Base-by-base conservation (phyloP, 2,329 filamentous ascomycete genomes). In the Aureobasidium sp. region DNA sequence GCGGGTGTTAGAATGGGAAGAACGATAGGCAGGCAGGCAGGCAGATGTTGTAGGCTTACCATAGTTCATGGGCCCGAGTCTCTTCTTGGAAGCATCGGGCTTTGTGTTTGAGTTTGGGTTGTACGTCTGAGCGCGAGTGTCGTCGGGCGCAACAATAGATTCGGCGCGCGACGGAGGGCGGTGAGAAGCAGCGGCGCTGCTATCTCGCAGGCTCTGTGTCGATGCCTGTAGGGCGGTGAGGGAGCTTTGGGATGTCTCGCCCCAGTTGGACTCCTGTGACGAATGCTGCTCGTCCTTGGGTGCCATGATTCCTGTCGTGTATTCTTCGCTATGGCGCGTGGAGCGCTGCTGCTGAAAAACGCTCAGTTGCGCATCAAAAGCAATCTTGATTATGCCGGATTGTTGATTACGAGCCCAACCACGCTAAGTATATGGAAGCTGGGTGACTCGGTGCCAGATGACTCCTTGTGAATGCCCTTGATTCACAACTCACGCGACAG, bases 231-330 rank as follows among this genome's bases (percentile, higher is more conserved):
- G 43, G 43, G 55, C 41, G 43, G 55, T 59, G 55, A 59, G 55
- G 32, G 55, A 59, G 57, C 46, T 60, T 34, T 50, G 44, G 34
- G 57, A 60, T 43, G 57, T 60, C 34, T 60, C 57, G 24, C 57
- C 46, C 57, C 46, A 51, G 20, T 37, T 34, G 9, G 36, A 32
- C 46, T 50, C 46, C 32, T 47, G 41, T 15, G 55, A 29, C 55
- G 55, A 48, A 13, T 50, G 29, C 32, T 59, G 43, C 44, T 59
- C 56, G 32, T 59, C 56, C 43, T 48, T 48, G 29, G 39, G 34
- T 43, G 44, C 46, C 46, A 60, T 60, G 34, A 1, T 50, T n/a
- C 24, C 24, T 60, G 36, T 60, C 46, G 46, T 50, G 7, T 34
- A 5, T 51, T 24, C 7, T 37, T 32, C 15, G 24, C 10, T 24